Evolutionary conservation across 2,329 filamentous ascomycete genomes (phyloP), one percentile per base, ranked within the genome.

Genomic region (Hymenoscyphus scutula): DNA sequence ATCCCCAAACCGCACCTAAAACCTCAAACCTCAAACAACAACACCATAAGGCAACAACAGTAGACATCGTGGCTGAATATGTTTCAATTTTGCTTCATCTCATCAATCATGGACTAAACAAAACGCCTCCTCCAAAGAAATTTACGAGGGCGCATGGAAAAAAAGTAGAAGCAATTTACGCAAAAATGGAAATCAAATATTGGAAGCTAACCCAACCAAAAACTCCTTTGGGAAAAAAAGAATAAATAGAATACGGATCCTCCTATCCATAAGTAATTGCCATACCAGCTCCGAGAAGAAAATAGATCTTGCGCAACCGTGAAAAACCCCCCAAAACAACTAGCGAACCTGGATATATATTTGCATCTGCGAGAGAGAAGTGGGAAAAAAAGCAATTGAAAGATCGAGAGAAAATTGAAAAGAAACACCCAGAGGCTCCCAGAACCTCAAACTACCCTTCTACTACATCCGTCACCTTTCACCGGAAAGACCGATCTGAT

Each of bases 401-500:
- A 48, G 23, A 25, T 48, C 13, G 19, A 19, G 19, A 48, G n/a
- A n/a, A 48, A 48, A 48, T 48, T 8, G 17, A 25, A 48, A 48
- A 48, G n/a, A n/a, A n/a, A 19, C 11, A 19, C 41, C 19, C 19
- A 25, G 10, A 48, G 19, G 41, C 19, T 48, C 6, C 6, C 41
- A 11, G 19, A 23, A 48, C 41, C 41, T 23, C 19, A 23, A 48
- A 17, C 23, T 7, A 1, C 3, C 32, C 10, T 19, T 23, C n/a
- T 48, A 23, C 10, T 23, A 23, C 7, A 19, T 11, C 23, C 19
- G 19, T 17, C 48, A 53, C 8, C 32, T 54, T 66, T n/a, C 64
- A 72, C 37, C 62, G 68, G 57, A 71, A 72, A 13, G 70, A 67
- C 54, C 63, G 63, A 56, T 74, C 72, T 13, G 69, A 69, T 15